Evolutionary conservation across 2,329 filamentous ascomycete genomes (phyloP).

Genomic region (Aspergillus sp.): DNA sequence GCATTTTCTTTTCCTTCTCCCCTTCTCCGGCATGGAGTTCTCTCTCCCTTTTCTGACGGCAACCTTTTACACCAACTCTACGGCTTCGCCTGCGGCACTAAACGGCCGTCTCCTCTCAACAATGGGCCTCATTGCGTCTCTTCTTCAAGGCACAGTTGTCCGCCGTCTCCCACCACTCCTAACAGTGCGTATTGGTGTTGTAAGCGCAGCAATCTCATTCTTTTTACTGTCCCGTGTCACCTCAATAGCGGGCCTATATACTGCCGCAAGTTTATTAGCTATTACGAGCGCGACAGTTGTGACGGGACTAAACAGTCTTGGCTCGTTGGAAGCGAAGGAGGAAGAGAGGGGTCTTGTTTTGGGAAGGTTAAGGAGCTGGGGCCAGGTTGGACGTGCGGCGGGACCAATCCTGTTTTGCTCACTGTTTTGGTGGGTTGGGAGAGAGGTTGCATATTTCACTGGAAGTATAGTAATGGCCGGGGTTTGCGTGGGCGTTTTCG

Average conservation of each 20-base stretch:
- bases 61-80: conserved; percentile 76
- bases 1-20: conserved; percentile 89
- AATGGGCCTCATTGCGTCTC: conserved; percentile 83
- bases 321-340: conserved; percentile 81
- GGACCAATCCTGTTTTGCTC: conserved; percentile 91
- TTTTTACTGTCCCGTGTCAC: conserved; percentile 70
- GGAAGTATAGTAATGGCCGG: conserved; percentile 77
- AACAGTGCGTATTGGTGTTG: conserved; percentile 75
- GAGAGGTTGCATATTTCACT: conserved; percentile 78
- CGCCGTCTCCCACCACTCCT: conserved; percentile 77
- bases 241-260: conserved; percentile 70
- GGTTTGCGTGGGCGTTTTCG: conserved; percentile 71
- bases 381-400: conserved; percentile 82
- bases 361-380: conserved; percentile 75
- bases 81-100: conserved; percentile 59
- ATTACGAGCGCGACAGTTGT: conserved; percentile 93
- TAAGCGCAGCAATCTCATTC: conserved; percentile 77
- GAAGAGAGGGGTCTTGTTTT: conserved; percentile 82
- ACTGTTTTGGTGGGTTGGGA: conserved; percentile 96
- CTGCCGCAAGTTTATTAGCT: conserved; percentile 78
- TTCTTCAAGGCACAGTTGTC: conserved; percentile 92
- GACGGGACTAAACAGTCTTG: conserved; percentile 86
- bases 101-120: conserved; percentile 87
- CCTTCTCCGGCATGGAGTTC: conserved; percentile 98
- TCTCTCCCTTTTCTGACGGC: conserved; percentile 97